A percentile compares a stretch with the other conserved stretches of the same genome.
Conservation (phyloP, 768 basidiomycete genomes). For the Termitomyces bulborhizus region DNA sequence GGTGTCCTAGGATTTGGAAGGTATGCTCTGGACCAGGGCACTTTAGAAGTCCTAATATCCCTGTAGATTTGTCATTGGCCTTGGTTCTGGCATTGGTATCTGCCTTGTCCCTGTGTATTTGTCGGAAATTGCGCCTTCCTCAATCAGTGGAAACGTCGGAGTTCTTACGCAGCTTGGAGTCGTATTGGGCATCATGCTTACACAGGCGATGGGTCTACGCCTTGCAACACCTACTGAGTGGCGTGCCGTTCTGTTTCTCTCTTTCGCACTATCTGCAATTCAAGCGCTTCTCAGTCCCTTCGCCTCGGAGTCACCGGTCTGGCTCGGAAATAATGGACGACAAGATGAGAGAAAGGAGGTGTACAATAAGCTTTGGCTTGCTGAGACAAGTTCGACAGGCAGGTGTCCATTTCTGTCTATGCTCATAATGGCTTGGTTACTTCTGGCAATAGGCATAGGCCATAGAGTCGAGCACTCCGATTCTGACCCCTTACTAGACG, state of each 20-base stretch:
- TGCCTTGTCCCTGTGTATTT: conserved; percentile 83
- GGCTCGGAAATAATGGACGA: conserved; percentile 47
- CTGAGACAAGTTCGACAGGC: conserved; percentile 20
- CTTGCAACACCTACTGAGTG: conserved; percentile 66
- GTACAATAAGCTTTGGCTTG: conserved; percentile 51
- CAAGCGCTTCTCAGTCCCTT: conserved; percentile 51
- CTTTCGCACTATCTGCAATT: conserved; percentile 43
- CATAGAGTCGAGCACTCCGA: conserved; percentile 11
- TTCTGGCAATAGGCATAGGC: conserved; percentile 1
- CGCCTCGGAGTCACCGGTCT: conserved; percentile 69
- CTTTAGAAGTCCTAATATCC: background rate
- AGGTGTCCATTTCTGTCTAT: conserved; percentile 5
- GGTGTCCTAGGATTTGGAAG: conserved; percentile 58
- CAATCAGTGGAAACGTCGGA: conserved; percentile 74
- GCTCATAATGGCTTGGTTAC: background rate
- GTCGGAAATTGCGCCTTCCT: conserved; percentile 76
- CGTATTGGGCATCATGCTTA: conserved; percentile 82
- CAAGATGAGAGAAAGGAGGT: conserved; percentile 42
- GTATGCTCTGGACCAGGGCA: conserved; percentile 25
- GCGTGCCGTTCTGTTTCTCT: conserved; percentile 66
- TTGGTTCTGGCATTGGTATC: conserved; percentile 66
- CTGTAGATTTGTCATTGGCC: conserved; percentile 56
- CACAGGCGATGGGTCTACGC: conserved; percentile 69
- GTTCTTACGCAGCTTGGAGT: conserved; percentile 80
- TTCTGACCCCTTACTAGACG: conserved; percentile 38